Conservation (phyloP, 2,329 filamentous ascomycete genomes). For the Monascus ruber region DNA sequence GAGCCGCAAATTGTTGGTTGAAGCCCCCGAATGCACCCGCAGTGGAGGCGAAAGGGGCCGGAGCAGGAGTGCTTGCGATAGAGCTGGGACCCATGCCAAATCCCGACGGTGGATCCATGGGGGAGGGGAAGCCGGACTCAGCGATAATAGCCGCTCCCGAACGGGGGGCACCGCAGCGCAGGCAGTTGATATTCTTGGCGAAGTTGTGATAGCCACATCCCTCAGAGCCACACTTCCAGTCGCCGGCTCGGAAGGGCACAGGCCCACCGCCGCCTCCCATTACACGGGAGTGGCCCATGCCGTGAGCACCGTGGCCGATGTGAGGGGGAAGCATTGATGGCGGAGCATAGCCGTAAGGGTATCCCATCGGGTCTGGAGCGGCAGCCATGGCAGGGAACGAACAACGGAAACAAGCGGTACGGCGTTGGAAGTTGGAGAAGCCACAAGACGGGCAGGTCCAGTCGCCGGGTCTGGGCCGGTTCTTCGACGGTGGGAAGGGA, state of each 20-base stretch:
- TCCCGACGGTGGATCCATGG: constrained; percentile 74
- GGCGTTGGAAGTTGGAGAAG: constrained; percentile 98
- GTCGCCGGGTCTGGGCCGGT: constrained; percentile 89
- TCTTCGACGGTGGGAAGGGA: constrained; percentile 96
- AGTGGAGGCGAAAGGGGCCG: constrained; percentile 61
- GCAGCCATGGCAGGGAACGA: constrained; percentile 92
- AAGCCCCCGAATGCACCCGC: constrained; percentile 57
- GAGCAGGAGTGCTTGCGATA: constrained; percentile 74
- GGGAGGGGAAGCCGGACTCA: constrained; percentile 80
- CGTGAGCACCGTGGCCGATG: constrained; percentile 50
- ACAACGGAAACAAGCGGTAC: constrained; percentile 97
- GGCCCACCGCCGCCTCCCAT: constrained; percentile 69
- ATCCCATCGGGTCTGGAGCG: constrained; percentile 63
- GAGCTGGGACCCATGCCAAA: constrained; percentile 79
- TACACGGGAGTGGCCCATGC: constrained; percentile 45
- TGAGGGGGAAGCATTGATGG: constrained; percentile 73
- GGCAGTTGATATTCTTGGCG: constrained; percentile 96
- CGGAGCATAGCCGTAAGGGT: constrained; percentile 48
- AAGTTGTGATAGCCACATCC: constrained; percentile 99
- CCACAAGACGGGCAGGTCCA: constrained; percentile 99
- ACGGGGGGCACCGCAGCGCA: constrained; percentile 89
- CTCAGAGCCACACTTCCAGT: constrained; percentile 98
- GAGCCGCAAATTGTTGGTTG: constrained; percentile 72
- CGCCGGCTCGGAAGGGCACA: constrained; percentile 93
- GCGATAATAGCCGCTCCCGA: constrained; percentile 89